A percentile compares a stretch with the other conserved stretches of the same genome.
phyloP scores from a whole-genome alignment of 257 asterid genomes.

The Pogostemon cablin region DNA sequence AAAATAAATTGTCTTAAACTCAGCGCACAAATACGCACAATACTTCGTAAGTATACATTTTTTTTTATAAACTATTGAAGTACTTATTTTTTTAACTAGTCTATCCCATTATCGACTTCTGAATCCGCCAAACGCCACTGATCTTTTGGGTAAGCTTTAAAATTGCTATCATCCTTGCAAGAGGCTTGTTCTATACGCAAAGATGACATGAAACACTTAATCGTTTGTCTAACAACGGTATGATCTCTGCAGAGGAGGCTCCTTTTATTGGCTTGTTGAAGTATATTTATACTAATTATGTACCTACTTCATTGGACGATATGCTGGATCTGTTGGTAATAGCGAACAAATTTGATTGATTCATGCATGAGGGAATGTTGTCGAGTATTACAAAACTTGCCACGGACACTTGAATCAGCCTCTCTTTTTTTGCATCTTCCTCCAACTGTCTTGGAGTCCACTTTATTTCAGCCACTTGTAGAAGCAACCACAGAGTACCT shows the following conservation, averaged over 20 bases:
- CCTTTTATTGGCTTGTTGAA: slow-evolving; percentile 72
- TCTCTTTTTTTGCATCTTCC: slow-evolving; percentile 83
- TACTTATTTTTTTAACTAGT: no score
- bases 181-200: no score
- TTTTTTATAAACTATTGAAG: no score
- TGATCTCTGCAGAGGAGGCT: slow-evolving; percentile 61
- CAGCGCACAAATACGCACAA: no score
- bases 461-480: slow-evolving; percentile 56
- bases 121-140: no score
- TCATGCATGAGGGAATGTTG: slow-evolving; percentile 79
- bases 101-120: no score
- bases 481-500: slow-evolving; percentile 69
- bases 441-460: slow-evolving; percentile 52
- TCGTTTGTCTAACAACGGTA: no score
- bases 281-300: slow-evolving; percentile 64
- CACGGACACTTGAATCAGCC: slow-evolving; percentile 75
- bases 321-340: slow-evolving; percentile 36
- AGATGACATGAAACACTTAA: background rate
- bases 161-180: no score
- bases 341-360: slow-evolving; percentile 74
- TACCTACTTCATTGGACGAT: slow-evolving; percentile 10
- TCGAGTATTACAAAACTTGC: slow-evolving; percentile 47
- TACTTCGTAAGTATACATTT: no score
- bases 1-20: no score
- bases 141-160: no score